Evolutionary conservation across 768 basidiomycete genomes (phyloP).

Genomic region (Agrocybe praecox): DNA sequence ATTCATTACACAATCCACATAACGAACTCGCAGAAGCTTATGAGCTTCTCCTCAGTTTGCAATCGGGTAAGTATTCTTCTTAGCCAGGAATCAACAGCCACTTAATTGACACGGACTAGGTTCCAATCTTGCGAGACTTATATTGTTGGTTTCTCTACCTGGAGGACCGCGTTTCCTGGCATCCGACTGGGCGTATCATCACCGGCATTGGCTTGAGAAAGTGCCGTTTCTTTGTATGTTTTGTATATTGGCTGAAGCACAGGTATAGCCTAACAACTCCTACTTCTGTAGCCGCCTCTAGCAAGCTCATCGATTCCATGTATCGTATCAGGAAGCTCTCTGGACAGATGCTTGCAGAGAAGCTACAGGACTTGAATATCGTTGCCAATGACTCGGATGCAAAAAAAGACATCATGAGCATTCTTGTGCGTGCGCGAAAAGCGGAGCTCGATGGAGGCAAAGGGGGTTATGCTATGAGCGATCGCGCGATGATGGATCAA

Average conservation of each 20-base stretch:
- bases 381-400: conserved; percentile 34
- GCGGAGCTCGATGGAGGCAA: conserved; percentile 35
- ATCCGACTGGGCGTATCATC: conserved; percentile 38
- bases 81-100: neutral
- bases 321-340: conserved; percentile 44
- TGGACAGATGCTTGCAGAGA: conserved; percentile 39
- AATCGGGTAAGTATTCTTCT: conserved; percentile 29
- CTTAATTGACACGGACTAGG: conserved; percentile 19
- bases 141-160: conserved; percentile 35
- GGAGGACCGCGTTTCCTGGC: conserved; percentile 30
- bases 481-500: conserved; percentile 52
- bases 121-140: conserved; percentile 32
- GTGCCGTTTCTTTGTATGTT: conserved; percentile 21
- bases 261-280: neutral
- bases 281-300: conserved; percentile 16
- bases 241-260: neutral
- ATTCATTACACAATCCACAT: conserved; percentile 44
- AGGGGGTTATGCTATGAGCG: conserved; percentile 43
- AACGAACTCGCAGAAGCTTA: conserved; percentile 50
- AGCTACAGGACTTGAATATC: conserved; percentile 36
- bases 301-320: conserved; percentile 38
- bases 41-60: conserved; percentile 40
- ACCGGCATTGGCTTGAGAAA: conserved; percentile 32
- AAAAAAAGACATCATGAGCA: conserved; percentile 52
- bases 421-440: conserved; percentile 45